Evolutionary conservation across 805 yeast genomes (phyloP).

Genomic region (Lachancea mirantina): DNA sequence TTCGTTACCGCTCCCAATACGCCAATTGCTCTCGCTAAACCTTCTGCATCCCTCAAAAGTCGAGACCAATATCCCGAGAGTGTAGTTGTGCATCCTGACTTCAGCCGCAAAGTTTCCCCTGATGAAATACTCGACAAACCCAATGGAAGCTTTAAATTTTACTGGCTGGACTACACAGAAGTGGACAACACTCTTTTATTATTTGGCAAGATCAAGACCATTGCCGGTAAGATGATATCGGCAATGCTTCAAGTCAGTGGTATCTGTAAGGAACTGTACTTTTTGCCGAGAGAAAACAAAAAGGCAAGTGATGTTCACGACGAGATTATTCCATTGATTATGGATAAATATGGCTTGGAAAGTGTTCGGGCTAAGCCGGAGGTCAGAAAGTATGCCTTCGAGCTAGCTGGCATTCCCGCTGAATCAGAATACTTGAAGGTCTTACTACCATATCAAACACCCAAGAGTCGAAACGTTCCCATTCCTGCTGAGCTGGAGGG

Average conservation of each 20-base stretch:
- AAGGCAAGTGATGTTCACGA: conserved; percentile 63
- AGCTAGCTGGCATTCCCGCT: conserved; percentile 64
- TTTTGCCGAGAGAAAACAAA: conserved; percentile 62
- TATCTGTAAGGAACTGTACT: conserved; percentile 61
- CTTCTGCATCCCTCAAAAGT: too few species aligned
- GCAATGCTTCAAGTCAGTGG: conserved; percentile 71
- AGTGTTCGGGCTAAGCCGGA: conserved; percentile 65
- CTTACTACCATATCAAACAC: conserved; percentile 64
- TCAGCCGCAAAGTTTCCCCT: conserved; percentile 3
- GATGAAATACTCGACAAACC: conserved; percentile 33
- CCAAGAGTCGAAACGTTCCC: conserved; percentile 40
- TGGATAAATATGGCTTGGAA: conserved; percentile 55
- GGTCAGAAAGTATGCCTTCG: conserved; percentile 80
- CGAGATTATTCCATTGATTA: conserved; percentile 62
- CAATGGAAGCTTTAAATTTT: conserved; percentile 58
- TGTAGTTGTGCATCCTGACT: background rate
- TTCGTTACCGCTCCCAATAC: conserved; percentile 32
- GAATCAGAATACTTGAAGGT: conserved; percentile 77
- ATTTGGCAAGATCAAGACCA: conserved; percentile 71
- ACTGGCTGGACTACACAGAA: conserved; percentile 86
- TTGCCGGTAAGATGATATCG: conserved; percentile 54
- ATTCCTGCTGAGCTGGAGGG: conserved; percentile 66
- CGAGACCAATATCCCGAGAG: background rate
- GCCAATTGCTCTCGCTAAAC: conserved; percentile 18
- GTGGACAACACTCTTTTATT: conserved; percentile 59